These are phyloP conservation scores for Claviceps fusiformis DNA, from an alignment of 2,329 filamentous ascomycete species.

Conservation along the genomic window DNA sequence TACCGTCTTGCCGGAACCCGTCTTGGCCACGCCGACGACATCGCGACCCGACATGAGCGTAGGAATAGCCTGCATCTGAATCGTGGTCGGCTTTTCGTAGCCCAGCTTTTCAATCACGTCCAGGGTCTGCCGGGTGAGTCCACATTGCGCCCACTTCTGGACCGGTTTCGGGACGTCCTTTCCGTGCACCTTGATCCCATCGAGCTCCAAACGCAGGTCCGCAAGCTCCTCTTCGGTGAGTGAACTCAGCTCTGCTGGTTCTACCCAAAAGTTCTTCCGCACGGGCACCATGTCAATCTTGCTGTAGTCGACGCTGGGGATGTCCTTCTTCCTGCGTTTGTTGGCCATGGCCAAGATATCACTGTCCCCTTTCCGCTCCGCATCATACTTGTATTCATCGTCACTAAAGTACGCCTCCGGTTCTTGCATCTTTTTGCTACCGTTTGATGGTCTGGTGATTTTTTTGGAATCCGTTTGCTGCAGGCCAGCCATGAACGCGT, in stretches of 20 bases:
- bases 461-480: conserved; percentile 38
- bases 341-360: conserved; percentile 40
- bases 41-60: conserved; percentile 93
- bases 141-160: conserved; percentile 92
- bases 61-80: conserved; percentile 89
- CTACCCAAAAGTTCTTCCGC: conserved; percentile 88
- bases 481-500: conserved; percentile 85
- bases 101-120: conserved; percentile 72
- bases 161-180: conserved; percentile 86
- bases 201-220: conserved; percentile 71
- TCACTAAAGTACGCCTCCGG: conserved; percentile 84
- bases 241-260: conserved; percentile 68
- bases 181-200: conserved; percentile 88
- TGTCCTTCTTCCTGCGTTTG: conserved; percentile 85
- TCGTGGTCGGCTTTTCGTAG: conserved; percentile 81
- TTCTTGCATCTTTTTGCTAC: conserved; percentile 44
- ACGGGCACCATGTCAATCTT: conserved; percentile 79
- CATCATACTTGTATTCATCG: conserved; percentile 51
- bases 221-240: conserved; percentile 77
- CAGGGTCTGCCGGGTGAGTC: conserved; percentile 71
- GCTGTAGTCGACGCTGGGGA: conserved; percentile 74
- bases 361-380: conserved; percentile 33
- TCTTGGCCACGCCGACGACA: conserved; percentile 93
- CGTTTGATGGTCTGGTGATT: conserved; percentile 16
- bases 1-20: conserved; percentile 92